Conservation (phyloP, 1,284 basidiomycete species). For the Veloboletus limbatus region DNA sequence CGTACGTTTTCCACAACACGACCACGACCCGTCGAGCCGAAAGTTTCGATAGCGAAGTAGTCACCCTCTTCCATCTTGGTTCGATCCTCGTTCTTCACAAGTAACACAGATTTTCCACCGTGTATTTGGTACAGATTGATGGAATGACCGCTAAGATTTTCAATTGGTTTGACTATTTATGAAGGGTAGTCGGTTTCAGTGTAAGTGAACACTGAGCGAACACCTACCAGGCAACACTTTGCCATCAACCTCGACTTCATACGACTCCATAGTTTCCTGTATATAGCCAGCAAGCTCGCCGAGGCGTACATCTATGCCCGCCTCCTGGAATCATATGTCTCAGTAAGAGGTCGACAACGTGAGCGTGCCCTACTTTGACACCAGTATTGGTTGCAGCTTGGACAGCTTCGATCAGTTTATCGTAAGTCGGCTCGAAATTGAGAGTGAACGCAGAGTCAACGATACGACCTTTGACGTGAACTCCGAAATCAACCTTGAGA, state of each 20-base stretch:
- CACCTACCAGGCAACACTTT: conserved; percentile 80
- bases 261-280: conserved; percentile 99
- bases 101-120: conserved; percentile 81
- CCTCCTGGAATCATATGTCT: conserved; percentile 59
- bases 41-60: conserved; percentile 99
- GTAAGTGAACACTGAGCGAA: not conserved
- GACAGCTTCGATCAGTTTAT: conserved; percentile 88
- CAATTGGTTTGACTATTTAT: conserved; percentile 79
- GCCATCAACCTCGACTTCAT: conserved; percentile 90
- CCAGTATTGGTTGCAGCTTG: conserved; percentile 93
- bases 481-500: conserved; percentile 96
- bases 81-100: conserved; percentile 86
- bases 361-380: conserved; percentile 52
- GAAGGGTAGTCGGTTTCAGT: conserved; percentile 1
- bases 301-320: conserved; percentile 93
- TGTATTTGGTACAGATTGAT: conserved; percentile 92
- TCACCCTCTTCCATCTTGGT: conserved; percentile 99
- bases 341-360: conserved; percentile 10
- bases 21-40: conserved; percentile 95
- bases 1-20: conserved; percentile 83
- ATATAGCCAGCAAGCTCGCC: conserved; percentile 92
- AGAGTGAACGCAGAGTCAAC: conserved; percentile 96
- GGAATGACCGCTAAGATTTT: conserved; percentile 89
- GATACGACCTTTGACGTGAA: conserved; percentile 95
- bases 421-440: conserved; percentile 85